Evolutionary conservation across 23 red algal genomes (phyloP).

Genomic region (Cyanidiococcus yangmingshanensis): DNA sequence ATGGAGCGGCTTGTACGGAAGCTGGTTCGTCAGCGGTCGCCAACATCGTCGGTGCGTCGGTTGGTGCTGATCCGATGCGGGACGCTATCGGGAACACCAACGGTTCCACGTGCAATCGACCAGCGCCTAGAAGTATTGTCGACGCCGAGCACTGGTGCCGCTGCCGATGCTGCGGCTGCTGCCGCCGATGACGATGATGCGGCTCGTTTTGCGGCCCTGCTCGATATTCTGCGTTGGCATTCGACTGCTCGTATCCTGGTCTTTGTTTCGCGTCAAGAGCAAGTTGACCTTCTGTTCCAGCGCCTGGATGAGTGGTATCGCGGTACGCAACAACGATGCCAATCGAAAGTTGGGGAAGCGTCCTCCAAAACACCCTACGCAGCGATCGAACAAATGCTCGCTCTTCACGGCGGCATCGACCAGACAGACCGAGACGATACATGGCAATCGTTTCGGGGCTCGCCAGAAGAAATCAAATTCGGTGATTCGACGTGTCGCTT

Average conservation of each 20-base stretch:
- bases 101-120: constrained; percentile 38
- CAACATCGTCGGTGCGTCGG: neutral
- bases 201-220: constrained; percentile 62
- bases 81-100: constrained; percentile 57
- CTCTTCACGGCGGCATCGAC: constrained; percentile 91
- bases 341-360: neutral
- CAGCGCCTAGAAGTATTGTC: constrained; percentile 79
- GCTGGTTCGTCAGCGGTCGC: neutral
- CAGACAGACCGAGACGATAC: constrained; percentile 79
- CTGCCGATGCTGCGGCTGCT: neutral
- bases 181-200: constrained; percentile 30
- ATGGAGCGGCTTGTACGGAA: constrained; percentile 35
- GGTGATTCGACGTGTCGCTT: constrained; percentile 64
- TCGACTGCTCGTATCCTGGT: constrained; percentile 60
- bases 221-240: constrained; percentile 72
- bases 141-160: neutral
- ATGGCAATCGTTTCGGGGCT: neutral
- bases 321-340: constrained; percentile 44
- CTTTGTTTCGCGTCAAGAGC: constrained; percentile 92
- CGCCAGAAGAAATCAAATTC: constrained; percentile 60
- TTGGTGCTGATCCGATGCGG: constrained; percentile 49
- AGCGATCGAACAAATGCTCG: constrained; percentile 19
- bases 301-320: constrained; percentile 35
- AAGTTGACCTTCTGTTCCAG: constrained; percentile 74
- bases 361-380: neutral